Percentiles rank a stretch among this genome's conserved stretches.
Evolutionary conservation across 164 flowering plant genomes (phyloP).

Genomic region (Hamamelis virginiana): DNA sequence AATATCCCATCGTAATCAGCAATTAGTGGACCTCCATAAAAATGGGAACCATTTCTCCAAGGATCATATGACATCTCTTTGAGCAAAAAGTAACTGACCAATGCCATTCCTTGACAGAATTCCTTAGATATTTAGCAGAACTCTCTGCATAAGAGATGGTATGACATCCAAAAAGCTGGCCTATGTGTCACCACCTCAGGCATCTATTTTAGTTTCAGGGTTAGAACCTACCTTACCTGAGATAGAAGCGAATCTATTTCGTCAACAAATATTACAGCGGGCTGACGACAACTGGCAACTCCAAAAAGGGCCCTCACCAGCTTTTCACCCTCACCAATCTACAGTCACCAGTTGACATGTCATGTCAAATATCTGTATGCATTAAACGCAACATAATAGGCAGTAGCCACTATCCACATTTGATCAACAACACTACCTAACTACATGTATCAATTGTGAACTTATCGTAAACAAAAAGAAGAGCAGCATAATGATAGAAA

Average conservation of each 20-base stretch:
- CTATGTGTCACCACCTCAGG: not conserved
- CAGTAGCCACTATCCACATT: not conserved
- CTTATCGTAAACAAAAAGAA: not conserved
- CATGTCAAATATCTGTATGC: not conserved
- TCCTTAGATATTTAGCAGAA: not conserved
- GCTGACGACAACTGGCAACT: constrained; percentile 99
- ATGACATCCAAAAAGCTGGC: too few species aligned
- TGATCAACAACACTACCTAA: not conserved
- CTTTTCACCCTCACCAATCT: constrained; percentile 99
- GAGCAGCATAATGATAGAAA: too few species aligned
- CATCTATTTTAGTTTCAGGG: not conserved
- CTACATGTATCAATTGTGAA: not conserved
- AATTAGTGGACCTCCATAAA: not conserved
- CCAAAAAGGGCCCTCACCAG: constrained; percentile 98
- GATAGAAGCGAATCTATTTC: constrained; percentile 97
- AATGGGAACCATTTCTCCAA: not conserved
- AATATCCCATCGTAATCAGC: not conserved
- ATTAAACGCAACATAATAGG: not conserved
- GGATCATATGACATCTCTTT: not conserved
- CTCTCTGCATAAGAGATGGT: too few species aligned
- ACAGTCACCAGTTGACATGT: constrained; percentile 20
- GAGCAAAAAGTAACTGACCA: not conserved
- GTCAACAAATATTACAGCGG: constrained; percentile 99
- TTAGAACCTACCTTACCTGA: constrained; percentile 57
- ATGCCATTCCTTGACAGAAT: not conserved